Percentiles rank a stretch among this genome's conserved stretches.
Conservation (phyloP, 208 protist genomes). For the Crithidia acanthocephali region DNA sequence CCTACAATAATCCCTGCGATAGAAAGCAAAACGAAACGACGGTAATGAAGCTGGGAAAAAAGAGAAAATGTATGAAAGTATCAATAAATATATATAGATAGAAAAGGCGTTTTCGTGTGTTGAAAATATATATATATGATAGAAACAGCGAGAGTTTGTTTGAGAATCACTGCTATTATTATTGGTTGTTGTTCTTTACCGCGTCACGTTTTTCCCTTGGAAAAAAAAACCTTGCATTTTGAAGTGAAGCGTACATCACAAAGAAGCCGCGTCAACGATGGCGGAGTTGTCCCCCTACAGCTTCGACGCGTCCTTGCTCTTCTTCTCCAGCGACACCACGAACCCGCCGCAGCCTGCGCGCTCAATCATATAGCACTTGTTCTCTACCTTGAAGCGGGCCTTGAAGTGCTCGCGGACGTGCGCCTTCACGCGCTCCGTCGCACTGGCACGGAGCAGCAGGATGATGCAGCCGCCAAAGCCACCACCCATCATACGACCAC, state of each 20-base stretch:
- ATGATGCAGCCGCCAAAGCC: slow-evolving; percentile 92
- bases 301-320: slow-evolving; percentile 13
- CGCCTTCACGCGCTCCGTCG: slow-evolving; percentile 52
- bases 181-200: no score
- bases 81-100: neutral
- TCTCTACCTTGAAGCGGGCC: slow-evolving; percentile 52
- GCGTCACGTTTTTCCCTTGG: no score
- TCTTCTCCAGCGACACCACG: slow-evolving; percentile 42
- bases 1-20: no score
- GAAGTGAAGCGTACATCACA: no score
- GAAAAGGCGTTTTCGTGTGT: no score
- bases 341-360: slow-evolving; percentile 58
- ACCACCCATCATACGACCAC: slow-evolving; percentile 89
- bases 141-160: no score
- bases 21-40: no score
- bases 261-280: no score
- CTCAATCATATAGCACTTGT: slow-evolving; percentile 56
- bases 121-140: slow-evolving; percentile 4
- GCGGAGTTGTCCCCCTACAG: neutral
- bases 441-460: slow-evolving; percentile 54
- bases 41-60: slow-evolving; percentile 8
- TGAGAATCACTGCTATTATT: no score
- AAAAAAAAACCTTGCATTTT: no score
- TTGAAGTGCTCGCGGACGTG: slow-evolving; percentile 63
- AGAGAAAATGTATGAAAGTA: slow-evolving; percentile 4